phyloP scores from a whole-genome alignment of 768 basidiomycete genomes.

The Phlebiopsis gigantea region DNA sequence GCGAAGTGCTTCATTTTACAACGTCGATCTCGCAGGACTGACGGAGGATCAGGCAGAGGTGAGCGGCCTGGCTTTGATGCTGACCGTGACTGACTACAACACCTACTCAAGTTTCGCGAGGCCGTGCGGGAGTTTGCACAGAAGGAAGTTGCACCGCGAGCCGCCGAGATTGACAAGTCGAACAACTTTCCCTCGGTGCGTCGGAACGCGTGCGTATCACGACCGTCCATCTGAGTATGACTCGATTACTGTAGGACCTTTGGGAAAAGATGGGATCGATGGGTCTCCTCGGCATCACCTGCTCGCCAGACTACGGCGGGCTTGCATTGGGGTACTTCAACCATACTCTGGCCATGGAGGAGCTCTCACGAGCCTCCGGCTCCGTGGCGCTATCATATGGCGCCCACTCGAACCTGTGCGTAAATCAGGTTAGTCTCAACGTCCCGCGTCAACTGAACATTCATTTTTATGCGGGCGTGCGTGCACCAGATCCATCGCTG shows the following conservation, averaged over 20 bases:
- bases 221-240: background rate
- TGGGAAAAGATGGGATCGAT: slow-evolving; percentile 89
- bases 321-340: slow-evolving; percentile 79
- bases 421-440: slow-evolving; percentile 31
- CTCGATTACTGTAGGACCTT: slow-evolving; percentile 47
- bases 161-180: slow-evolving; percentile 79
- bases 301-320: slow-evolving; percentile 75
- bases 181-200: slow-evolving; percentile 77
- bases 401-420: slow-evolving; percentile 87
- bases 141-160: slow-evolving; percentile 80
- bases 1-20: slow-evolving; percentile 53
- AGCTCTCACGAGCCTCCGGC: slow-evolving; percentile 83
- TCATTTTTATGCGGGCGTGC: background rate
- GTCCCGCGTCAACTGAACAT: background rate
- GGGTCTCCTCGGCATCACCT: slow-evolving; percentile 89
- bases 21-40: slow-evolving; percentile 66
- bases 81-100: background rate
- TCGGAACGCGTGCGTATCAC: background rate
- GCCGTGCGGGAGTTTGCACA: slow-evolving; percentile 76
- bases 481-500: slow-evolving; percentile 58
- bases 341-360: slow-evolving; percentile 93
- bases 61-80: slow-evolving; percentile 14
- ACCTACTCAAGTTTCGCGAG: slow-evolving; percentile 62
- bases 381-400: slow-evolving; percentile 91
- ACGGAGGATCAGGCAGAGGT: slow-evolving; percentile 81